phyloP scores from a whole-genome alignment of 768 basidiomycete genomes.

The Tylopilus sp. region DNA sequence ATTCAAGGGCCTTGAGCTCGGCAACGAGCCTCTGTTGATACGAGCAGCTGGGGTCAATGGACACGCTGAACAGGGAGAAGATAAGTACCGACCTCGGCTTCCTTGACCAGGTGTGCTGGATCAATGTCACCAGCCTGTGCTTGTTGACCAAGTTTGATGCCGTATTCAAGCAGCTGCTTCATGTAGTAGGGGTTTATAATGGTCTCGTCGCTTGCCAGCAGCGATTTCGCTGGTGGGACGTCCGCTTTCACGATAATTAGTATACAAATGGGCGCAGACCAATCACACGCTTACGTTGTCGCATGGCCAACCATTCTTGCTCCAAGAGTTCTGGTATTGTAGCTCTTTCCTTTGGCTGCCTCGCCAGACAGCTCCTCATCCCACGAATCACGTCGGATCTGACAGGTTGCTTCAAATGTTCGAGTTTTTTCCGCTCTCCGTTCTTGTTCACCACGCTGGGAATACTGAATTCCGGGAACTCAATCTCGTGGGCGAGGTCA shows the following conservation, averaged over 20 bases:
- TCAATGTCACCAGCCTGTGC: constrained; percentile 39
- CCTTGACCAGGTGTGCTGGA: constrained; percentile 45
- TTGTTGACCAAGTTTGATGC: constrained; percentile 55
- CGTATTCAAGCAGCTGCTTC: constrained; percentile 69
- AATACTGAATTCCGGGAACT: constrained; percentile 70
- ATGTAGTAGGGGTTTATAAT: constrained; percentile 80
- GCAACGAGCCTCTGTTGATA: constrained; percentile 54
- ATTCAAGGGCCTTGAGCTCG: constrained; percentile 53
- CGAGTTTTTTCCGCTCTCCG: constrained; percentile 47
- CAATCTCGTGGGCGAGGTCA: constrained; percentile 68
- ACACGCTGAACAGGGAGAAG: neutral
- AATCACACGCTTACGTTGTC: constrained; percentile 26
- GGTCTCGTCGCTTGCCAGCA: constrained; percentile 52
- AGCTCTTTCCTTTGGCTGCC: constrained; percentile 78
- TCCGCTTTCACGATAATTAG: constrained; percentile 21
- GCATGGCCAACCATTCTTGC: constrained; percentile 74
- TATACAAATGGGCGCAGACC: neutral
- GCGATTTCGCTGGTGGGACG: constrained; percentile 27
- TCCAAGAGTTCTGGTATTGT: constrained; percentile 85
- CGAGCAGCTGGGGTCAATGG: constrained; percentile 1
- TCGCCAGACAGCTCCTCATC: constrained; percentile 77
- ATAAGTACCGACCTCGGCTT: constrained; percentile 50
- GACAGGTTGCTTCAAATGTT: constrained; percentile 70
- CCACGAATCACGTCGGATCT: constrained; percentile 70
- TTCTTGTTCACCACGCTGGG: constrained; percentile 39